Percentiles rank a stretch among this genome's conserved stretches.
phyloP scores from a whole-genome alignment of 192 early-diverging fungal species.

The Paraglomus brasilianum region DNA sequence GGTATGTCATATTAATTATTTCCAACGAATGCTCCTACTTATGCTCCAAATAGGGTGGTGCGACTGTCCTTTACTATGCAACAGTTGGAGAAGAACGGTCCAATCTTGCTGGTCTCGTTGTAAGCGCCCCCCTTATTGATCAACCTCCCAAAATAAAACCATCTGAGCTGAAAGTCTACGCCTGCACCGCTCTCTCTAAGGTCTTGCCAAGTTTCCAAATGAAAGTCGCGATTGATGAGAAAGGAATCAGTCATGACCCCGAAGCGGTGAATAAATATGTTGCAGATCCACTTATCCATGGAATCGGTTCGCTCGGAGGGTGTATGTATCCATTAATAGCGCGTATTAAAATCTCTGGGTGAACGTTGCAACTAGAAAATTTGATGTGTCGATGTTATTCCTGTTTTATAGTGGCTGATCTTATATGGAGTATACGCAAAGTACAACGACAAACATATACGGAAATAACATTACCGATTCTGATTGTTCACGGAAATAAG shows the following conservation, averaged over 20 bases:
- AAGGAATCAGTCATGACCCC: conserved; percentile 43
- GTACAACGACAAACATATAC: conserved; percentile 36
- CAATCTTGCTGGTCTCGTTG: conserved; percentile 49
- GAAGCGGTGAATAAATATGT: conserved; percentile 49
- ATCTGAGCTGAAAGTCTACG: conserved; percentile 37
- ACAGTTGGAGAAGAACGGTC: conserved; percentile 38
- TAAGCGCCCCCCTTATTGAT: conserved; percentile 49
- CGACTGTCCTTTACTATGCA: conserved; percentile 54
- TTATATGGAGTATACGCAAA: conserved; percentile 50
- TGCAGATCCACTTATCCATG: conserved; percentile 58
- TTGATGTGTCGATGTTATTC: neutral
- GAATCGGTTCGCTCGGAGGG: conserved; percentile 45
- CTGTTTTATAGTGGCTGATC: conserved; percentile 39
- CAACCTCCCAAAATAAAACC: conserved; percentile 30
- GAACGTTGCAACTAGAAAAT: neutral
- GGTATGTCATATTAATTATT: neutral
- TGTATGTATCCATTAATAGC: conserved; percentile 29
- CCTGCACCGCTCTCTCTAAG: conserved; percentile 36
- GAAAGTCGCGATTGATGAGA: conserved; percentile 40
- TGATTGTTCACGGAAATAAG: conserved; percentile 51
- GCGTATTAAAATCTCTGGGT: neutral
- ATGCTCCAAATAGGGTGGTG: conserved; percentile 56
- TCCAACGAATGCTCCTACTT: neutral
- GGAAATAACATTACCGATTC: conserved; percentile 47
- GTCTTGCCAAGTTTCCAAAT: conserved; percentile 50